These are phyloP conservation scores for Penicillium sp. DNA, from an alignment of 2,329 filamentous ascomycete species.

Conservation along the genomic window DNA sequence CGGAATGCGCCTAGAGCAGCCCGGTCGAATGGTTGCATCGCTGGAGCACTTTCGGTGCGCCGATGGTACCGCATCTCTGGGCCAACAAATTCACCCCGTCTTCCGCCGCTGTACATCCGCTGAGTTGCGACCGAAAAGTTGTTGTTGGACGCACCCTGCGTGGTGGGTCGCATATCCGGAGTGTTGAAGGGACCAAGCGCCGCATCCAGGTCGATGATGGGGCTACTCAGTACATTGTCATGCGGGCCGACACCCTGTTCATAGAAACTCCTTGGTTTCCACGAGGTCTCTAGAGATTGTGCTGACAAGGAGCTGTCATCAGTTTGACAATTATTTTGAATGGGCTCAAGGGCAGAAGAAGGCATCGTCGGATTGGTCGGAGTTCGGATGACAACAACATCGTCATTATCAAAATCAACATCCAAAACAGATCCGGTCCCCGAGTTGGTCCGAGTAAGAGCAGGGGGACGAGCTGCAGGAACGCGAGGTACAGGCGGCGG, in stretches of 20 bases:
- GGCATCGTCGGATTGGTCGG: constrained; percentile 39
- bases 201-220: constrained; percentile 91
- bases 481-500: constrained; percentile 18
- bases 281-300: constrained; percentile 36
- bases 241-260: constrained; percentile 42
- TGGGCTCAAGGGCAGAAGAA: constrained; percentile 19
- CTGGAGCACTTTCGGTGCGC: constrained; percentile 49
- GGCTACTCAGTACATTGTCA: constrained; percentile 64
- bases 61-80: constrained; percentile 51
- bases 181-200: constrained; percentile 91
- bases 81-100: constrained; percentile 46
- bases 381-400: constrained; percentile 47
- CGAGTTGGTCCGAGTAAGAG: constrained; percentile 40
- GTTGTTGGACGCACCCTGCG: constrained; percentile 32
- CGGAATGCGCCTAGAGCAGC: constrained; percentile 38
- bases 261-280: constrained; percentile 46
- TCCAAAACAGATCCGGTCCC: constrained; percentile 44
- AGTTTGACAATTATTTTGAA: constrained; percentile 20
- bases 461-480: constrained; percentile 45
- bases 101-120: constrained; percentile 50
- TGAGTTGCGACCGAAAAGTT: constrained; percentile 42
- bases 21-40: constrained; percentile 49
- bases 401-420: constrained; percentile 50
- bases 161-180: constrained; percentile 38
- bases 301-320: constrained; percentile 6